phyloP scores from a whole-genome alignment of 208 protist genomes.

The Strigomonas galati region DNA sequence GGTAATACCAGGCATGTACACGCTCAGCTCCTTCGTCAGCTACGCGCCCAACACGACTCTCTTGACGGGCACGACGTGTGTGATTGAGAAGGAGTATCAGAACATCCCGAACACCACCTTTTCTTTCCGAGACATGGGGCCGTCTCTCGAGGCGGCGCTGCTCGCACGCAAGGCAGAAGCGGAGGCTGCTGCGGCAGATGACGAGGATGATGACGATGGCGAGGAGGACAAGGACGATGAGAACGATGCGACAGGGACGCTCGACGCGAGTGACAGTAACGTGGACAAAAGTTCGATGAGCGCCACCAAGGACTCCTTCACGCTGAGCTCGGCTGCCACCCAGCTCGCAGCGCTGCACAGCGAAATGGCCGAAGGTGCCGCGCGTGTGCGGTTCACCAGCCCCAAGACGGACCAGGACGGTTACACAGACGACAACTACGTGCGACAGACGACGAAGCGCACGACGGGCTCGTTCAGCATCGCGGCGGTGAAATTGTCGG shows the following conservation, averaged over 20 bases:
- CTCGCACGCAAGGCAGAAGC: background rate
- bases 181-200: background rate
- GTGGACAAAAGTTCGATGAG: background rate
- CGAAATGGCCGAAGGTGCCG: slow-evolving; percentile 3
- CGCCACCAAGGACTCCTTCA: background rate
- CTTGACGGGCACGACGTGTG: slow-evolving; percentile 45
- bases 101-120: slow-evolving; percentile 33
- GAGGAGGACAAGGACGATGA: background rate
- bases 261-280: background rate
- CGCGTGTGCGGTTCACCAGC: background rate
- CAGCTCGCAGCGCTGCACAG: slow-evolving; percentile 7
- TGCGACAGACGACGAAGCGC: slow-evolving; percentile 27
- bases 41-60: slow-evolving; percentile 60
- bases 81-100: slow-evolving; percentile 63
- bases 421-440: slow-evolving; percentile 4
- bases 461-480: slow-evolving; percentile 39
- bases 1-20: slow-evolving; percentile 74
- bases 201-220: background rate
- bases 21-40: slow-evolving; percentile 79
- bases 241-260: background rate
- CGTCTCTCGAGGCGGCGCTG: slow-evolving; percentile 1
- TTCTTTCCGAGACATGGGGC: slow-evolving; percentile 14
- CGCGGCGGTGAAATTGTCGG: slow-evolving; percentile 31
- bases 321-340: background rate
- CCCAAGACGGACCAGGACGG: background rate